Conservation (phyloP, 371 early-diverging fungal species). For the Actinomortierella wolfii region DNA sequence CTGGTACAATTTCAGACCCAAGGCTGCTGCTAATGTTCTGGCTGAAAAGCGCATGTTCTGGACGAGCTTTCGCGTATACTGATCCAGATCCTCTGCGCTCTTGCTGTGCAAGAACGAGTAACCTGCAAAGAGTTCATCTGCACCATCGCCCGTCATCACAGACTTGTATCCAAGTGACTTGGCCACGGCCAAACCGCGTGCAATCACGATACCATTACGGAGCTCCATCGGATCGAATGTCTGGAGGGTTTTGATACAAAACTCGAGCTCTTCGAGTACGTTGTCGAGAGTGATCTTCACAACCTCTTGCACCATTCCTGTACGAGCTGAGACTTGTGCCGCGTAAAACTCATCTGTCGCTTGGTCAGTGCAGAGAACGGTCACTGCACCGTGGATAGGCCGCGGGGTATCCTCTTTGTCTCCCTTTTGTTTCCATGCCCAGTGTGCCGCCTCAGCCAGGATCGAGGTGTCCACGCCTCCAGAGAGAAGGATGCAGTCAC, state of each 20-base stretch:
- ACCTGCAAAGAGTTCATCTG: constrained; percentile 69
- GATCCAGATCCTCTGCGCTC: constrained; percentile 44
- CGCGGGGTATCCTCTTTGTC: constrained; percentile 4
- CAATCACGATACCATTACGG: constrained; percentile 57
- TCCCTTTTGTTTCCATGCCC: not conserved
- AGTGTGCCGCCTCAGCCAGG: constrained; percentile 47
- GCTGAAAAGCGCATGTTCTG: constrained; percentile 55
- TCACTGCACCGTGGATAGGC: constrained; percentile 20
- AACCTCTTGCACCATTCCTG: constrained; percentile 46
- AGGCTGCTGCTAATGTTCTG: constrained; percentile 35
- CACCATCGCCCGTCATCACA: constrained; percentile 68
- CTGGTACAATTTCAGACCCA: constrained; percentile 51
- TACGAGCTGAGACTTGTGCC: constrained; percentile 41
- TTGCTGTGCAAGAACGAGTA: constrained; percentile 58
- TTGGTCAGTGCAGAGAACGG: constrained; percentile 45
- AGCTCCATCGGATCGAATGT: constrained; percentile 70
- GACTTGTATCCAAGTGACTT: constrained; percentile 50
- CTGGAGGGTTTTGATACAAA: constrained; percentile 50
- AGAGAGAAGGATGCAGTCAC: constrained; percentile 56
- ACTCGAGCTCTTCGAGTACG: constrained; percentile 39
- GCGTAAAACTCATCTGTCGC: constrained; percentile 56
- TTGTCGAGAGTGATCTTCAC: constrained; percentile 45
- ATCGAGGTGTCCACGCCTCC: constrained; percentile 68
- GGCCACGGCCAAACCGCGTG: constrained; percentile 48
- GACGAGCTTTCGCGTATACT: constrained; percentile 49